Base-by-base conservation (phyloP, 2,329 filamentous ascomycete species). In the Coniochaeta sp. region DNA sequence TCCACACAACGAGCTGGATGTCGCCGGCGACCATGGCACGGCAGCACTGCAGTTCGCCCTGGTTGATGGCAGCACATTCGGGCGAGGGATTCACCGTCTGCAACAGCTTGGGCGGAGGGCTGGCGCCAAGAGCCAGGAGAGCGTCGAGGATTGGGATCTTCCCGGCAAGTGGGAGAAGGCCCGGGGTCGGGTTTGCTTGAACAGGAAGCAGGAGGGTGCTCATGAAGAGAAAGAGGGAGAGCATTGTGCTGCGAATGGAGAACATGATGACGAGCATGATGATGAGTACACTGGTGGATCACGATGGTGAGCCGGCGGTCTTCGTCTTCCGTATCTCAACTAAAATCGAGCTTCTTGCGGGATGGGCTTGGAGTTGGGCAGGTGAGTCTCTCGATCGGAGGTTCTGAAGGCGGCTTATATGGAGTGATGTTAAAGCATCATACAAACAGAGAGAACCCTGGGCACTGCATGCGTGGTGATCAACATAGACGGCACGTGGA, bases 11-110 rank as follows among this genome's bases (percentile, higher is more conserved):
- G 7, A 69, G 59, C 28, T 67, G 67, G 54, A 64, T 50, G 59
- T 71, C 68, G 14, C 69, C 70, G 9, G 68, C 68, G 16, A 70
- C 42, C 19, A 63, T 60, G 26, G 58, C 66, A 28, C 66, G 67
- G 62, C 70, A 71, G 64, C 69, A 72, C 62, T 68, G 67, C 55
- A 71, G 60, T 61, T 68, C 59, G 24, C 70, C 70, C 32, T 59
- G 58, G 60, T 72, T 68, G 56, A 66, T 38, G 28, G 62, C 60
- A n/a, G 65, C 66, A 61, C 70, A 72, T 50, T 69, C 59, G 1
- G 67, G 65, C 28, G 70, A 72, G 22, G 65, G 67, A 8, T 62
- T 54, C 2, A 65, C 63, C 16, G 69, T 68, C 59, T 60, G 67
- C 10, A 70, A 57, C 9, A 71, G 32, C 4, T 60, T 22, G 1